phyloP scores from a whole-genome alignment of 805 yeast species.

The Cyberlindnera suaveolens region DNA sequence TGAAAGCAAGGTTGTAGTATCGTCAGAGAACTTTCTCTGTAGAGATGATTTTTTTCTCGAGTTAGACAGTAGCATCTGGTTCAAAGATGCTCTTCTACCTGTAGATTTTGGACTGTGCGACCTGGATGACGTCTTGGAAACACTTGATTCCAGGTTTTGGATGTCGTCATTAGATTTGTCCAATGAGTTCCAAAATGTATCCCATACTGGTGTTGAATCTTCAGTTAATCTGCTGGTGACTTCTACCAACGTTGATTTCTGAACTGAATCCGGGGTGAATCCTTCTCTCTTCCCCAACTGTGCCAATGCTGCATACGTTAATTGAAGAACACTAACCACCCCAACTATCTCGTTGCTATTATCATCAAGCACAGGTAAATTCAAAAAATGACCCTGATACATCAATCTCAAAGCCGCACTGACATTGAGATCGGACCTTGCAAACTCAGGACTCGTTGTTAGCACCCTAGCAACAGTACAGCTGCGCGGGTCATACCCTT shows the following conservation, averaged over 20 bases:
- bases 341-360: slow-evolving; percentile 28
- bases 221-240: slow-evolving; percentile 20
- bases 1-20: slow-evolving; percentile 5
- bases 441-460: slow-evolving; percentile 42
- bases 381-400: slow-evolving; percentile 41
- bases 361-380: slow-evolving; percentile 34
- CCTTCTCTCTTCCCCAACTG: slow-evolving; percentile 27
- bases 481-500: slow-evolving; percentile 28
- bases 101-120: slow-evolving; percentile 17
- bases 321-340: slow-evolving; percentile 36
- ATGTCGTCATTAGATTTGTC: slow-evolving; percentile 26
- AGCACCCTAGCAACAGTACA: slow-evolving; percentile 37
- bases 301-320: slow-evolving; percentile 35
- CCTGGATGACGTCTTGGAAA: slow-evolving; percentile 22
- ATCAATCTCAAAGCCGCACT: slow-evolving; percentile 38
- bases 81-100: slow-evolving; percentile 18
- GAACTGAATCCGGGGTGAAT: slow-evolving; percentile 15
- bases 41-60: slow-evolving; percentile 20
- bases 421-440: slow-evolving; percentile 32
- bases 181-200: slow-evolving; percentile 27
- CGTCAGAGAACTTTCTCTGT: slow-evolving; percentile 8
- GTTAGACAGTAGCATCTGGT: slow-evolving; percentile 10
- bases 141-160: slow-evolving; percentile 19
- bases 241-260: slow-evolving; percentile 16
- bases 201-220: slow-evolving; percentile 24